Base-by-base conservation (phyloP, 345 rosid species). In the Syzygium grande region DNA sequence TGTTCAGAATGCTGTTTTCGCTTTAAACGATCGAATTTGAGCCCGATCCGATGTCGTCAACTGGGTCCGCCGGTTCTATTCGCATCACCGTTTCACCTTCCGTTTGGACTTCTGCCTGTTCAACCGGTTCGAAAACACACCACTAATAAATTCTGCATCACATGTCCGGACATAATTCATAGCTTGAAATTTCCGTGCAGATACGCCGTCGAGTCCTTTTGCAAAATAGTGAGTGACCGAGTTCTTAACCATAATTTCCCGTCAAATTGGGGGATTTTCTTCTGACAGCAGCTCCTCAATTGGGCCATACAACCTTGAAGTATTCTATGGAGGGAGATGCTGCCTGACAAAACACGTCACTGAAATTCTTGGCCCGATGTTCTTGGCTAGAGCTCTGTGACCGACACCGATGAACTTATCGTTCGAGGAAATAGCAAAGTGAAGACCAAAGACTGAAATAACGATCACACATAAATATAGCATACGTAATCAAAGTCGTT, bases 261-360 rank as follows among this genome's bases (percentile, higher is more conserved):
- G 58, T n/a, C 88, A 91, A 14, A 88, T 52, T 6, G 90, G 90
- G 9, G 91, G 91, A 14, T 73, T 91, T 21, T 88, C 87, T 51
- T 88, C 89, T 53, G 91, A 91, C 15, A 91, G 43, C 86, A 90
- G 51, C 63, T 91, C 91, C 89, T 91, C 68, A 84, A 91, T 83
- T 11, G 91, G 91, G 27, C 91, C 90, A 46, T 89, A 87, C 22
- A 41, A 41, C 43, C 43, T 41, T 41, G 43, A 41, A 41, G 43
- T 41, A 41, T 41, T 41, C 43, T 41, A 5, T 41, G 43, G 43
- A 41, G 43, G 43, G 43, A 41, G 43, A 41, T 41, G 43, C 6
- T 41, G 43, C 43, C 43, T 41, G 43, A 41, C 43, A 41, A 41
- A 41, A 41, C 43, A 41, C 5, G 43, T 6, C 43, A 41, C 43